Evolutionary conservation across 768 basidiomycete genomes (phyloP), one percentile per base, ranked within the genome.

Genomic region (Tulasnella sp.): DNA sequence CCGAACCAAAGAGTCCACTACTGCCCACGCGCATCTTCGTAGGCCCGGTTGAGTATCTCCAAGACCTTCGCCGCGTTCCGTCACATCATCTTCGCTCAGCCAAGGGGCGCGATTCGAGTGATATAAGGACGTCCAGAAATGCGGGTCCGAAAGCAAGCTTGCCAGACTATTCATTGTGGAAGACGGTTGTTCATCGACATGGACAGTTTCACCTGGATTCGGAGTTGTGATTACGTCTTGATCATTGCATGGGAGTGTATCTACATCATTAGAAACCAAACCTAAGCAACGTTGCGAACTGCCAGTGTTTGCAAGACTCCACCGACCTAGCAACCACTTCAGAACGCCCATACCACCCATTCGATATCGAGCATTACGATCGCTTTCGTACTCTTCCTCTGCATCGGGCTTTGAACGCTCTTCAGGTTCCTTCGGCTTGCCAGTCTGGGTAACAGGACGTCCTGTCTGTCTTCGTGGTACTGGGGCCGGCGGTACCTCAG

Each of bases 1-100:
- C 29, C 27, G 44, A 21, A 34, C 44, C 0, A 59, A 19, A 9
- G 44, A 7, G 21, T 29, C 27, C 10, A 85, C 66, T 7, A 83
- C 63, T 2, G 67, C 65, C 84, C 92, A 94, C 0, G 81, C 80
- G 10, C 83, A 76, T 66, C 82, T 78, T 17, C 92, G 78, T 29
- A 91, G 84, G 42, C 74, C 76, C 2, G 89, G 86, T 64, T 92
- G 87, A 2, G 69, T 74, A 31, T 71, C 73, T 1, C 87, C 88
- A 62, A 85, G 80, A 49, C 72, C 70, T 4, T 10, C 21, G 11
- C 10, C 31, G 50, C 75, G 74, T 3, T 75, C 3, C 12, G 22
- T 61, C 1, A 71, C 71, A 41, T 12, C 43, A 19, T 51, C 49
- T 10, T 30, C n/a, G 12, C 24, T 31, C 19, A 70, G 68, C 66